Base-by-base conservation (phyloP, 2,329 filamentous ascomycete species). In the Aureobasidium melanogenum region DNA sequence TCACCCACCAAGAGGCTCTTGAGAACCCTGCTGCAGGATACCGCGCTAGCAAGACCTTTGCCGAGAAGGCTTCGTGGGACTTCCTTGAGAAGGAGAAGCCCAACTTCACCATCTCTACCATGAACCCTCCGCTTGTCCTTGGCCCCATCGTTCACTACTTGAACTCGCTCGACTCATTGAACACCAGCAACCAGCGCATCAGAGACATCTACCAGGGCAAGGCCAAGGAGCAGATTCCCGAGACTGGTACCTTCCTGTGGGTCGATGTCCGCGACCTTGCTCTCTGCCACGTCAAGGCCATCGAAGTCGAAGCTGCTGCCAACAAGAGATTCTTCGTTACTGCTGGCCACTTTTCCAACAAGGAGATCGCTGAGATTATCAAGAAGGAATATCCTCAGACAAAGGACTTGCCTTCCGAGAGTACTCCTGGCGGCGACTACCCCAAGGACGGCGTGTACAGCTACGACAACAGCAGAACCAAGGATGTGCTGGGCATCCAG, bases 151-250 rank as follows among this genome's bases (percentile, higher is more conserved):
- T 65, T 54, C 81, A 87, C 66, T 84, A 85, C 65, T 77, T 91
- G 2, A 81, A 84, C 63, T 80, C 76, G 24, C 77, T 88, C 0
- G 80, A 84, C n/a, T 76, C 75, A 1, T 76, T 91, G 64, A 92
- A 91, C 74, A 88, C 87, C 1, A 89, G 86, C 15, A 91, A 91
- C 70, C 80, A 85, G 66, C 82, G 85, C 22, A 80, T 90, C 59
- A 76, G 82, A 9, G 80, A 86, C 63, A 74, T 88, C 56, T 79
- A 87, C n/a, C 80, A 78, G 7, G 88, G 88, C 19, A 80, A 82
- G 63, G 80, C 77, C 70, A 85, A 83, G 65, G 74, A 81, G 1
- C 76, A 79, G 28, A 79, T 88, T 10, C 77, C 81, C 0, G 77
- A 83, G 0, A 87, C 84, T 0, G 81, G 79, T 0, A 80, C 80